Evolutionary conservation across 1,284 basidiomycete species (phyloP).

Genomic region (Malassezia obtusa): DNA sequence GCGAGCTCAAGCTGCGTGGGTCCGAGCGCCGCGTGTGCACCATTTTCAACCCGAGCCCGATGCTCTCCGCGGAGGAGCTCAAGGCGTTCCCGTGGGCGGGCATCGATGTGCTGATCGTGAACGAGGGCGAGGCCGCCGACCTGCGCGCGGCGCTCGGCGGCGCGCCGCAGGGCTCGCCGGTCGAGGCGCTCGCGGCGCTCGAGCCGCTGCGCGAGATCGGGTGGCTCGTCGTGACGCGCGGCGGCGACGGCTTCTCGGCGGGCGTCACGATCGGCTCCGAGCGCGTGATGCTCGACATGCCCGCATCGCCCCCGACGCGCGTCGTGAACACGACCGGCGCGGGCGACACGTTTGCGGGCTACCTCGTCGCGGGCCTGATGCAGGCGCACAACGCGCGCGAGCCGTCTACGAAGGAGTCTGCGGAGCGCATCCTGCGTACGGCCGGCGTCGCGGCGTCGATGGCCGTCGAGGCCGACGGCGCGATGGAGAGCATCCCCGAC

Average conservation of each 20-base stretch:
- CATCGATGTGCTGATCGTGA: slow-evolving; percentile 54
- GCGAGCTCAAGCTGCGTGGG: neutral
- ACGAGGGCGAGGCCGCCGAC: slow-evolving; percentile 52
- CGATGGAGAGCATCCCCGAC: slow-evolving; percentile 41
- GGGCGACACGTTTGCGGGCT: slow-evolving; percentile 44
- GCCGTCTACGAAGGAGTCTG: slow-evolving; percentile 1
- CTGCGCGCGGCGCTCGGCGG: slow-evolving; percentile 32
- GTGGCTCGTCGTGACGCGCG: slow-evolving; percentile 43
- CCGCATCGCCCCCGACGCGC: slow-evolving; percentile 25
- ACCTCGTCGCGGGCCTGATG: slow-evolving; percentile 37
- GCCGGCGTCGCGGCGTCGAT: slow-evolving; percentile 34
- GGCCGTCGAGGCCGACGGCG: slow-evolving; percentile 40
- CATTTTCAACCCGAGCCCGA: slow-evolving; percentile 56
- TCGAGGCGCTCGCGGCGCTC: slow-evolving; percentile 21
- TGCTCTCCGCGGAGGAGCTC: slow-evolving; percentile 50
- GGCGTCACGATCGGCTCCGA: slow-evolving; percentile 18
- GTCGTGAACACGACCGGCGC: slow-evolving; percentile 45
- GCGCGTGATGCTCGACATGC: slow-evolving; percentile 21
- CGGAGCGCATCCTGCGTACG: slow-evolving; percentile 20
- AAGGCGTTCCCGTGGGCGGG: slow-evolving; percentile 51
- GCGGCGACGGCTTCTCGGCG: slow-evolving; percentile 32
- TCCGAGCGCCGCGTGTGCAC: slow-evolving; percentile 15
- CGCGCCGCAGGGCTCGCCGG: slow-evolving; percentile 9
- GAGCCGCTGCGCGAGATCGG: slow-evolving; percentile 17
- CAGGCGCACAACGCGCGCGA: slow-evolving; percentile 18